phyloP scores from a whole-genome alignment of 1,139 yeast species.

The Blastobotrys proliferans region DNA sequence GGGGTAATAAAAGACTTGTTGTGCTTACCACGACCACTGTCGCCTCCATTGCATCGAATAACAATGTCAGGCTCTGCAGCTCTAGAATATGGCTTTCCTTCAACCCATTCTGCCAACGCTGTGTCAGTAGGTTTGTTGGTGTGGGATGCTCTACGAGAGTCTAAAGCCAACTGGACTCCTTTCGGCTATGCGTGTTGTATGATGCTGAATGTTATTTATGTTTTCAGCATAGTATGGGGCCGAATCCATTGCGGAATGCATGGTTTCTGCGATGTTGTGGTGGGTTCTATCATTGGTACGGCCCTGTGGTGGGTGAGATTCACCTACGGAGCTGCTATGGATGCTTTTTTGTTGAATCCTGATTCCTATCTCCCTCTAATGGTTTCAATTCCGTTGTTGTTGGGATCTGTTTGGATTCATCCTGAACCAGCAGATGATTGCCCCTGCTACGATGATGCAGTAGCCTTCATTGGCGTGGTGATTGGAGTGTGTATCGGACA shows the following conservation, averaged over 20 bases:
- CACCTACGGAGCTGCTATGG: constrained; percentile 22
- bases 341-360: constrained; percentile 23
- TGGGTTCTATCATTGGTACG: constrained; percentile 65
- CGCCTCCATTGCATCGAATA: constrained; percentile 88
- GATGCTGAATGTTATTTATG: constrained; percentile 41
- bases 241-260: constrained; percentile 97
- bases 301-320: constrained; percentile 30
- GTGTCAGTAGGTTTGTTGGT: constrained; percentile 65
- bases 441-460: constrained; percentile 95
- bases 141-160: constrained; percentile 25
- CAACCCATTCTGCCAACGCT: constrained; percentile 91
- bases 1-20: constrained; percentile 80
- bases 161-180: constrained; percentile 4
- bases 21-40: constrained; percentile 86
- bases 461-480: constrained; percentile 87
- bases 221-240: constrained; percentile 67
- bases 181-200: not conserved
- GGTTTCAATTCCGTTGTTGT: constrained; percentile 40
- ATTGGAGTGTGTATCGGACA: constrained; percentile 65
- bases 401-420: constrained; percentile 57
- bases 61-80: constrained; percentile 88
- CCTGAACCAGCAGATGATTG: constrained; percentile 90
- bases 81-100: constrained; percentile 92
- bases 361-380: constrained; percentile 25
- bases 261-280: constrained; percentile 71